Evolutionary conservation across 1,284 basidiomycete genomes (phyloP), one percentile per base, ranked within the genome.

Genomic region (Austroboletus niveus): DNA sequence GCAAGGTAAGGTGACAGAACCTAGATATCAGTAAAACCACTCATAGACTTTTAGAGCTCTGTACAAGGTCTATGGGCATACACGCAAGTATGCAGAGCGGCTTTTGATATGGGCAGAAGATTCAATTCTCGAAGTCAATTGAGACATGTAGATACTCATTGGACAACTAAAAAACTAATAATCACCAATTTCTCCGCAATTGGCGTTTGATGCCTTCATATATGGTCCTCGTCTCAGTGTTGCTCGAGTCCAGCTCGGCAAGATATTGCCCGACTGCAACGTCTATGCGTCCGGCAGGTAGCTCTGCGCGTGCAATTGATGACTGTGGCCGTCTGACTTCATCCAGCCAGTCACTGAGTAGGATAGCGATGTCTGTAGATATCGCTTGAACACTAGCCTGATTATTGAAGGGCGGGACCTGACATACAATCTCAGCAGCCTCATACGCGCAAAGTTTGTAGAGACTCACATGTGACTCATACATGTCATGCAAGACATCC

Each of bases 401-500:
- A 42, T 82, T 81, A 62, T 91, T 89, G 74, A 91, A 93, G 11
- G 90, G 90, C 17, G 90, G 89, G 22, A 92, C 77, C 89, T 93
- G 48, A 36, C 43, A 45, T 29, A 17, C 29, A 39, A 11, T 30
- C 43, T 55, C 39, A 55, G 50, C 22, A 49, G 48, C 41, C n/a
- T 31, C 11, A 12, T 14, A 44, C 17, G 31, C 38, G 7, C n/a
- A 9, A 35, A 35, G 32, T 10, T 32, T 35, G 11, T 12, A 15
- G 14, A 62, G 10, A 65, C 78, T 56, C 65, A 91, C 91, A 73
- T 92, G 89, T 35, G 89, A 89, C 61, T 92, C 87, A 57, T 94
- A 91, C 77, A 95, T 88, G 63, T 87, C 86, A 61, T 93, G 87
- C 57, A 94, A 78, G 27, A 89, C 82, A 59, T 92, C 88, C 81